Evolutionary conservation across 805 yeast genomes (phyloP).

Genomic region (Barnettozyma sp.): DNA sequence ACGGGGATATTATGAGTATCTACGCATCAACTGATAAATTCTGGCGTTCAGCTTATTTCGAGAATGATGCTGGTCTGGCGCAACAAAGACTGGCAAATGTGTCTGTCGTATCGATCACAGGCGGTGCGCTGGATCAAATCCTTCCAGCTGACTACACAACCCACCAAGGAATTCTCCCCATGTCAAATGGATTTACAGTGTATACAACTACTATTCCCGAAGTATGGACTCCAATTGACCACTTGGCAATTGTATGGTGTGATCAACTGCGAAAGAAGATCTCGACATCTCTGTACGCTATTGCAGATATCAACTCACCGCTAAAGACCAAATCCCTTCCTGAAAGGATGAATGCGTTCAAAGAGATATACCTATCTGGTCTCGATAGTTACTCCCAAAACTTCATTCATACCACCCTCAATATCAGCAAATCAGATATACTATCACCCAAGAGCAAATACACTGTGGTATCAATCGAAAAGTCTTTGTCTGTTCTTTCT

Average conservation of each 20-base stretch:
- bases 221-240: constrained; percentile 94
- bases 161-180: constrained; percentile 63
- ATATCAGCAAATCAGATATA: not conserved
- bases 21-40: constrained; percentile 70
- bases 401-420: not conserved
- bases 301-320: constrained; percentile 44
- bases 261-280: constrained; percentile 68
- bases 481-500: constrained; percentile 4
- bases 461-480: constrained; percentile 1
- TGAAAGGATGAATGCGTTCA: constrained; percentile 54
- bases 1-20: constrained; percentile 72
- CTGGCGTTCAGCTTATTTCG: constrained; percentile 62
- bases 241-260: constrained; percentile 95
- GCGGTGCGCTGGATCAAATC: constrained; percentile 72
- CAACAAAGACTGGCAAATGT: constrained; percentile 45
- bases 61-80: constrained; percentile 32
- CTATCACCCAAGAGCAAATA: constrained; percentile 1
- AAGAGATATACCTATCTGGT: constrained; percentile 42
- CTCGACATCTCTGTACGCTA: constrained; percentile 51
- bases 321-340: constrained; percentile 45
- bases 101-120: constrained; percentile 78
- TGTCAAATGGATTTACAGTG: constrained; percentile 70
- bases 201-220: constrained; percentile 81
- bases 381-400: constrained; percentile 39
- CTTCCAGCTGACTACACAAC: constrained; percentile 89